These are phyloP conservation scores for Aspergillus unguis DNA, from an alignment of 2,329 filamentous ascomycete genomes.

Conservation along the genomic window DNA sequence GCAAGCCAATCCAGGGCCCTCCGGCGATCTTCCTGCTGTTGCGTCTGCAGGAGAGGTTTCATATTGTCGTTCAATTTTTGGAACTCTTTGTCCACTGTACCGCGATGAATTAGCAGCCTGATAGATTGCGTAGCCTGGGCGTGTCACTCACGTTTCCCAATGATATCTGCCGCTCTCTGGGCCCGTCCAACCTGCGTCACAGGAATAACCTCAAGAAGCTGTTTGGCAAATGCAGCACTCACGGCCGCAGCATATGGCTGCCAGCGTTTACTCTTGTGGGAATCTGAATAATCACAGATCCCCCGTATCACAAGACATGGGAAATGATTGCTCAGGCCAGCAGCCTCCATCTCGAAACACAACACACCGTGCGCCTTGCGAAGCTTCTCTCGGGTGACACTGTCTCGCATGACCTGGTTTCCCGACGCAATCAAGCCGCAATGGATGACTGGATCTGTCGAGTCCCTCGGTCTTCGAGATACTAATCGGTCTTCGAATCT, in stretches of 20 bases:
- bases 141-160: too few relatives aligned
- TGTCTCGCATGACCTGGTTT: conserved; percentile 24
- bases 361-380: conserved; percentile 10
- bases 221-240: conserved; percentile 26
- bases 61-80: too few relatives aligned
- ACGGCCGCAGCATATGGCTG: conserved; percentile 33
- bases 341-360: conserved; percentile 35
- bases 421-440: conserved; percentile 20
- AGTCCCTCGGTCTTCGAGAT: too few relatives aligned
- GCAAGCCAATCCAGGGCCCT: too few relatives aligned
- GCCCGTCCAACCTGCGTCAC: background rate
- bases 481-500: too few relatives aligned
- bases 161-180: too few relatives aligned
- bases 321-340: conserved; percentile 16
- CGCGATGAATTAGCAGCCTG: too few relatives aligned
- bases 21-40: too few relatives aligned
- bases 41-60: too few relatives aligned
- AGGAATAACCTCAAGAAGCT: background rate
- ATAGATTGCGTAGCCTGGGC: too few relatives aligned
- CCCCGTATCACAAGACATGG: conserved; percentile 41
- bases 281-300: conserved; percentile 43
- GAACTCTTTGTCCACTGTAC: too few relatives aligned
- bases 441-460: background rate
- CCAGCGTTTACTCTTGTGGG: conserved; percentile 40
- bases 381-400: background rate